Evolutionary conservation across 2,329 filamentous ascomycete species (phyloP), one percentile per base, ranked within the genome.

Genomic region (Penicillium sp.): DNA sequence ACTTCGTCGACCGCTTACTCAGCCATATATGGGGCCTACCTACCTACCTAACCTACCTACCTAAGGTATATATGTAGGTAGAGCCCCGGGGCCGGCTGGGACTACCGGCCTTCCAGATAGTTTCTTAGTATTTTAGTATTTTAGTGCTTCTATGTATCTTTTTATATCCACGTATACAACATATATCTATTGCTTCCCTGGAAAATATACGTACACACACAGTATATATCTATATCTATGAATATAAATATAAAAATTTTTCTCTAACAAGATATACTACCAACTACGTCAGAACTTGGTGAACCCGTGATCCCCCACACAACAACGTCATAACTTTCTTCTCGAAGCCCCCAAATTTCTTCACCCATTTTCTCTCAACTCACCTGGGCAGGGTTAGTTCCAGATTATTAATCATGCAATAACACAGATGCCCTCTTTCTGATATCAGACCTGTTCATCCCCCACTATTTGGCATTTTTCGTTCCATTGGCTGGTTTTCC

Each of bases 271-370:
- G 16, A 35, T 16, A 16, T 35, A 16, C 6, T 3, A 16, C 16
- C 20, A 10, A 43, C 52, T 50, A 54, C 52, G 55, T 55, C 53
- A 56, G 61, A 61, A 51, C 45, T 51, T 51, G 55, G 51, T 53
- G 53, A 57, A 49, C 57, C 53, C 60, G 61, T 62, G 60, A 57
- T 63, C 62, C 57, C 46, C 66, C 66, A 66, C 59, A 63, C 61
- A 66, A 63, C 63, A 64, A 68, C 66, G 58, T 66, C 59, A 61
- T 64, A 61, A 47, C 56, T 57, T 58, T 55, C 57, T 62, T 65
- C 62, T 57, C 55, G 60, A 62, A 61, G 49, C 22, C 61, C 60
- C 47, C 37, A 58, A 60, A 40, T 63, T 56, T 49, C 49, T 57
- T 55, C 52, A 55, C 54, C 57, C 46, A 59, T 58, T 53, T 58